A percentile compares a stretch with the other conserved stretches of the same genome.
These are phyloP conservation scores for Tricholoma sp. DNA, from an alignment of 768 basidiomycete genomes.

Conservation along the genomic window DNA sequence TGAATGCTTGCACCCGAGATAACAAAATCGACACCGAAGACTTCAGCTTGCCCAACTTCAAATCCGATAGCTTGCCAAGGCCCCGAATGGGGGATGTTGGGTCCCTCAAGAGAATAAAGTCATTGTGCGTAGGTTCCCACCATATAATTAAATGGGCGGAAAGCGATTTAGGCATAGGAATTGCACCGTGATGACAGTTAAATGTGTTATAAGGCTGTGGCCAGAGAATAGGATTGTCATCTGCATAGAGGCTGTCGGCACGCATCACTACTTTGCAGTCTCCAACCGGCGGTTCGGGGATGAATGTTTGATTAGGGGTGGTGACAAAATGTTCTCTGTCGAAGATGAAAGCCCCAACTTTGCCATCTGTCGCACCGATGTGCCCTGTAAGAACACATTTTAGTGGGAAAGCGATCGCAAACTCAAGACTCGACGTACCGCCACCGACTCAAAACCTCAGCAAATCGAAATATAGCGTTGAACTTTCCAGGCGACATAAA, in stretches of 20 bases:
- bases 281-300: neutral
- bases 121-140: neutral
- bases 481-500: too few species aligned
- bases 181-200: too few species aligned
- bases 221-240: neutral
- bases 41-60: neutral
- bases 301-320: neutral
- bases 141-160: neutral
- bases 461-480: neutral
- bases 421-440: too few species aligned
- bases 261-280: neutral
- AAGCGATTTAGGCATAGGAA: too few species aligned
- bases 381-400: too few species aligned
- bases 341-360: too few species aligned
- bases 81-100: neutral
- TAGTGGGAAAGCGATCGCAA: too few species aligned
- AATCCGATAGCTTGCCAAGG: neutral
- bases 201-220: too few species aligned
- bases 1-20: neutral
- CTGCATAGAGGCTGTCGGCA: neutral
- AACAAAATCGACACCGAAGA: neutral
- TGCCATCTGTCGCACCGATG: too few species aligned
- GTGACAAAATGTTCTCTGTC: too few species aligned
- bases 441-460: neutral
- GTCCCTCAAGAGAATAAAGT: too few species aligned